Conservation (phyloP, 805 yeast genomes). For the Yamadazyma laniorum region DNA sequence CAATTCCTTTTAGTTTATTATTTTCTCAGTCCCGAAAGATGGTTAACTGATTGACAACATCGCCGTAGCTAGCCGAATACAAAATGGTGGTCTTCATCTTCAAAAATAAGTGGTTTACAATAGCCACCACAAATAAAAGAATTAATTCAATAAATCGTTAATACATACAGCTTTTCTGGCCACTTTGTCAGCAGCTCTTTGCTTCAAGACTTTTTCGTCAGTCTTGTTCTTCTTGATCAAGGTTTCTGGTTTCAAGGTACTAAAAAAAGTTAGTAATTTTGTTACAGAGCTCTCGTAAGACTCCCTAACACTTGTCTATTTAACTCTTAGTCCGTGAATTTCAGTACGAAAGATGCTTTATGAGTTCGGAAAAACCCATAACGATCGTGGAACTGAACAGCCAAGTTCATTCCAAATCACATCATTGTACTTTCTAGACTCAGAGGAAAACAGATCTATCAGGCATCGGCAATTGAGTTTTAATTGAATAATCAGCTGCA, state of each 20-base stretch:
- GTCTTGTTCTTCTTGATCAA: conserved; percentile 80
- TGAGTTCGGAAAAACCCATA: conserved; percentile 3
- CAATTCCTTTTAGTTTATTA: not conserved
- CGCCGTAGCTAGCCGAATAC: conserved; percentile 65
- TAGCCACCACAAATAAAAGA: not conserved
- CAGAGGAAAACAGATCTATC: conserved; percentile 46
- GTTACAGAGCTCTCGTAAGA: too few species aligned
- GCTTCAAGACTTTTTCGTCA: conserved; percentile 72
- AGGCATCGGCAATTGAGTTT: conserved; percentile 39
- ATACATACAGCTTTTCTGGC: conserved; percentile 80
- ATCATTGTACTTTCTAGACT: conserved; percentile 20
- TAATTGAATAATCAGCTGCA: conserved; percentile 27
- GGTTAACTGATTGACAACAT: conserved; percentile 76
- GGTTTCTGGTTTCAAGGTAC: conserved; percentile 75
- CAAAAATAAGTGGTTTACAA: conserved; percentile 30
- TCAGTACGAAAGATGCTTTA: conserved; percentile 14
- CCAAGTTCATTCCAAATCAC: conserved; percentile 39
- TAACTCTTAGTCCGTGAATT: conserved; percentile 1
- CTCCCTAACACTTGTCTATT: conserved; percentile 1
- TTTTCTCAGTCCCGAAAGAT: conserved; percentile 80
- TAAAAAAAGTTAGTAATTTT: conserved; percentile 25
- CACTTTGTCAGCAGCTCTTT: conserved; percentile 76
- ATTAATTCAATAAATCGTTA: not conserved
- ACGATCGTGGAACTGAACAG: conserved; percentile 33
- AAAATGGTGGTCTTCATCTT: conserved; percentile 49